Evolutionary conservation across 2,329 filamentous ascomycete species (phyloP).

Genomic region (Ophiostoma novo-ulmi): DNA sequence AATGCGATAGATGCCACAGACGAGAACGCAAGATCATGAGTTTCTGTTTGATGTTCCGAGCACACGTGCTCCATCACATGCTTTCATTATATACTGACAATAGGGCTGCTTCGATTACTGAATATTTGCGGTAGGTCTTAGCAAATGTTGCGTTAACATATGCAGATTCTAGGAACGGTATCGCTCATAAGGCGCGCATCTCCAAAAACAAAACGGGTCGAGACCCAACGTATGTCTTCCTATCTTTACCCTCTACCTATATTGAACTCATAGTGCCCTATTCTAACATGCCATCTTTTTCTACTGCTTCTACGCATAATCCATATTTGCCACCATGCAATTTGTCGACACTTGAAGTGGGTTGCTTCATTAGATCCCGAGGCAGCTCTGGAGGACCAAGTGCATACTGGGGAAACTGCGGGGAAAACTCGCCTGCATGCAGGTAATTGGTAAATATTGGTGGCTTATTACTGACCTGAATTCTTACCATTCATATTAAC

Average conservation of each 20-base stretch:
- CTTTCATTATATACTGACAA: neutral
- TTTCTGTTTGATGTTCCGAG: neutral
- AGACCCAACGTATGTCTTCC: neutral
- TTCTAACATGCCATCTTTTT: neutral
- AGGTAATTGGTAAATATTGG: neutral
- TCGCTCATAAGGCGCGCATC: neutral
- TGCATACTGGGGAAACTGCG: slow-evolving; percentile 9
- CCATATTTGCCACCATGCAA: neutral
- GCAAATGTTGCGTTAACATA: neutral
- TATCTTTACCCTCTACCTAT: neutral
- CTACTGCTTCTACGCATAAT: neutral
- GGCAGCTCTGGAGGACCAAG: neutral
- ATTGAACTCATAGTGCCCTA: neutral
- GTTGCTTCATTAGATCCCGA: slow-evolving; percentile 5
- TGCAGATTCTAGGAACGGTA: neutral
- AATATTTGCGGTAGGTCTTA: neutral
- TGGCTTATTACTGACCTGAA: neutral
- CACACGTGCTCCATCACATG: neutral
- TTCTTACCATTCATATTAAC: neutral
- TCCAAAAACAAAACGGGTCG: neutral
- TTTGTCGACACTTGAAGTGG: neutral
- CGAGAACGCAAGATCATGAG: neutral
- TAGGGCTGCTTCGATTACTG: neutral
- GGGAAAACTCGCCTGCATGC: neutral
- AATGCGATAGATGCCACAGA: neutral